phyloP scores from a whole-genome alignment of 441 rosid genomes.

The Cnidoscolus chayamansa region DNA sequence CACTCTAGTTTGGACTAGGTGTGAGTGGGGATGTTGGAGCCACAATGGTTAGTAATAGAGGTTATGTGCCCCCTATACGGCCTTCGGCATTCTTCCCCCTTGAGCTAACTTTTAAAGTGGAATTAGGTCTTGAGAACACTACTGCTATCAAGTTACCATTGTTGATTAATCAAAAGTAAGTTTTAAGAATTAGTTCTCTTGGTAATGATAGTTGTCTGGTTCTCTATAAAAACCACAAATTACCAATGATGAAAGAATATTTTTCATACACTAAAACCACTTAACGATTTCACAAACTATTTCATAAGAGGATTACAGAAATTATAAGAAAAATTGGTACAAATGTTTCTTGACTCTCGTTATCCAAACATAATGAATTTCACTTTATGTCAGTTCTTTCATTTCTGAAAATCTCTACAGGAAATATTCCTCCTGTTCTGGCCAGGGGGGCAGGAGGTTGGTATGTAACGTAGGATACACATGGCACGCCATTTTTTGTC shows the following conservation, averaged over 20 bases:
- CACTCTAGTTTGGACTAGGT: too few relatives aligned
- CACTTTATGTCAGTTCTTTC: constrained; percentile 1
- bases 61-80: too few relatives aligned
- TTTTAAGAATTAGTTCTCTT: background rate
- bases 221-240: background rate
- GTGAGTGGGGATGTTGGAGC: too few relatives aligned
- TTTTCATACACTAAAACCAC: background rate
- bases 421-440: background rate
- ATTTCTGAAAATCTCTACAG: background rate
- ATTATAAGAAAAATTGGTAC: background rate
- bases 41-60: too few relatives aligned
- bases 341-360: background rate
- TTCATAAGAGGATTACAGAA: background rate
- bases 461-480: background rate
- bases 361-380: background rate
- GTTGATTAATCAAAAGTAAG: background rate
- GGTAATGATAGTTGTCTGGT: too few relatives aligned
- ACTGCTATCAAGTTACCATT: background rate
- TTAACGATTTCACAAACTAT: background rate
- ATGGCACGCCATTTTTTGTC: background rate
- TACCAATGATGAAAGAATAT: background rate
- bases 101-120: too few relatives aligned
- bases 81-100: too few relatives aligned
- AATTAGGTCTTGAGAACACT: background rate
- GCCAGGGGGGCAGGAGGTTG: background rate